Evolutionary conservation across 75 land plant species (phyloP).

Genomic region (Gnetum montanum): DNA sequence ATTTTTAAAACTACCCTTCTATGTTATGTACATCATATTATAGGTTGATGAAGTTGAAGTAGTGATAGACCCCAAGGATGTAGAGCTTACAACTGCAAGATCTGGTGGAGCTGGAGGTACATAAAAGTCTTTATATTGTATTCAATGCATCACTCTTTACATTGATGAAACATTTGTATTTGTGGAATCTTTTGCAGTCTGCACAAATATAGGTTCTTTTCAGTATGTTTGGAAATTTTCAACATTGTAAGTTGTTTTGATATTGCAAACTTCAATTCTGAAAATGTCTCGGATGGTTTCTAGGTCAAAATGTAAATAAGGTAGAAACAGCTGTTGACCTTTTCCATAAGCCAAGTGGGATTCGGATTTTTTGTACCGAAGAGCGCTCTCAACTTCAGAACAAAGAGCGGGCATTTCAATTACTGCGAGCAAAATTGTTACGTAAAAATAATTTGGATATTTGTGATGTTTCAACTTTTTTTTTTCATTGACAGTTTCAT

Average conservation of each 20-base stretch:
- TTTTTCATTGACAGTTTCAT: neutral
- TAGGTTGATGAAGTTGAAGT: slow-evolving; percentile 99
- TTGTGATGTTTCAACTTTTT: neutral
- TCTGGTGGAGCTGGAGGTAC: slow-evolving; percentile 99
- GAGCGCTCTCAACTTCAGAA: slow-evolving; percentile 89
- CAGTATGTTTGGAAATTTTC: no score
- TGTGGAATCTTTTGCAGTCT: no score
- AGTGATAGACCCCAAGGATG: slow-evolving; percentile 95
- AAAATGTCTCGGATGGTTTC: slow-evolving; percentile 5
- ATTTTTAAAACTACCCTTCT: neutral
- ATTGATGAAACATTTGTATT: no score
- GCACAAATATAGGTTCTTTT: no score
- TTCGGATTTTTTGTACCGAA: slow-evolving; percentile 96
- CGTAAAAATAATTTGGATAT: slow-evolving; percentile 4
- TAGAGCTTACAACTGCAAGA: slow-evolving; percentile 95
- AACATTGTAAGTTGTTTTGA: no score
- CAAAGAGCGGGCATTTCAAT: slow-evolving; percentile 80
- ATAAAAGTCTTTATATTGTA: neutral
- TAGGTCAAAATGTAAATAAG: slow-evolving; percentile 99
- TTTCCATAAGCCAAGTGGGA: slow-evolving; percentile 92
- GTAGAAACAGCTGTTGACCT: slow-evolving; percentile 97
- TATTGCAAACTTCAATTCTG: no score
- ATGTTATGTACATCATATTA: neutral
- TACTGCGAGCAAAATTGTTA: slow-evolving; percentile 90
- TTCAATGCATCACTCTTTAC: neutral